A percentile compares a stretch with the other conserved stretches of the same genome.
phyloP scores from a whole-genome alignment of 441 rosid species.

The Biscutella laevigata region DNA sequence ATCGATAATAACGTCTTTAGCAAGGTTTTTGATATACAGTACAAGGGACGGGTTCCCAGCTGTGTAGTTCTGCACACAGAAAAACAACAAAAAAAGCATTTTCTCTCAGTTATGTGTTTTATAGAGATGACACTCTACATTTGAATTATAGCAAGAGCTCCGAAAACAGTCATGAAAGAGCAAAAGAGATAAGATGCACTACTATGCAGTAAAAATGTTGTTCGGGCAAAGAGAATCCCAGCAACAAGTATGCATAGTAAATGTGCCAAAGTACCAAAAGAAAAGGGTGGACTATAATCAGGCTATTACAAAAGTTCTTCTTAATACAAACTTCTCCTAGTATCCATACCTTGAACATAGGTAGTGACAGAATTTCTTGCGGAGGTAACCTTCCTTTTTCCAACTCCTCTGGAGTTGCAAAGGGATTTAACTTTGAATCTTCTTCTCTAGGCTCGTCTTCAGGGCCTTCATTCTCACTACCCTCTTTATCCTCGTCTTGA shows the following conservation, averaged over 20 bases:
- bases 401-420: conserved; percentile 58
- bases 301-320: conserved; percentile 3
- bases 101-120: background rate
- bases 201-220: background rate
- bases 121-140: background rate
- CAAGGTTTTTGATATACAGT: conserved; percentile 84
- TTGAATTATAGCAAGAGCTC: background rate
- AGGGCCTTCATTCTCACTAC: conserved; percentile 26
- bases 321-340: conserved; percentile 3
- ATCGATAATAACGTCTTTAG: conserved; percentile 68
- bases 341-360: conserved; percentile 76
- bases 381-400: conserved; percentile 71
- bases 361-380: conserved; percentile 85
- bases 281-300: conserved; percentile 3
- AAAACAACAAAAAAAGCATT: background rate
- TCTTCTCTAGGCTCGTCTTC: conserved; percentile 36
- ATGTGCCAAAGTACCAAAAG: background rate
- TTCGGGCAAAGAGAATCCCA: background rate
- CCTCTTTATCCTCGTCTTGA: conserved; percentile 47
- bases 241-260: background rate
- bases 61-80: conserved; percentile 64
- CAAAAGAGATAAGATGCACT: background rate
- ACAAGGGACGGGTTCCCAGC: conserved; percentile 79
- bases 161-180: conserved; percentile 1
- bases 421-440: conserved; percentile 34